phyloP scores from a whole-genome alignment of 495 filamentous ascomycete genomes.

The Xanthoparmelia taractica region DNA sequence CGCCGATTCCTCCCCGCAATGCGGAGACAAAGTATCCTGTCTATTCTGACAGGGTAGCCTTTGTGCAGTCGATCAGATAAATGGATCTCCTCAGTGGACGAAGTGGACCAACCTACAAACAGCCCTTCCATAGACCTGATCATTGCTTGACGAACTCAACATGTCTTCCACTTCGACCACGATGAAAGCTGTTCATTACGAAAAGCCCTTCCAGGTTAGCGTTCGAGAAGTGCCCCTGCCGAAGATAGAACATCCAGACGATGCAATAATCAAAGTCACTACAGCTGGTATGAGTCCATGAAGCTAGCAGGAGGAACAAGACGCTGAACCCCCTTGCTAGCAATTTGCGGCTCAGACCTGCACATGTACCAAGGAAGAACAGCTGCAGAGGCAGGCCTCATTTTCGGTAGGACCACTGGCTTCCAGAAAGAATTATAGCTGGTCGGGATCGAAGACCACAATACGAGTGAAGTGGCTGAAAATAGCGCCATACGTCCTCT shows the following conservation, averaged over 20 bases:
- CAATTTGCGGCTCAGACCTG: slow-evolving; percentile 46
- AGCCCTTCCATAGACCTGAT: neutral
- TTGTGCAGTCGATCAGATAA: neutral
- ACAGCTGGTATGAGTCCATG: slow-evolving; percentile 34
- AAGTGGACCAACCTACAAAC: no score
- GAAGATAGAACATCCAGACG: slow-evolving; percentile 46
- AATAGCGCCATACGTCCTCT: neutral
- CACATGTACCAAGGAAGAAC: slow-evolving; percentile 45
- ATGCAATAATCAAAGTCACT: slow-evolving; percentile 50
- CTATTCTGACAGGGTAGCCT: no score
- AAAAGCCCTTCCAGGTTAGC: slow-evolving; percentile 44
- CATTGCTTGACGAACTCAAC: neutral
- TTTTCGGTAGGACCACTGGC: slow-evolving; percentile 35
- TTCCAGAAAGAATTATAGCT: neutral
- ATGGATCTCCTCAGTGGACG: no score
- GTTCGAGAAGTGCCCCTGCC: slow-evolving; percentile 45
- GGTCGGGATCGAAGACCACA: neutral
- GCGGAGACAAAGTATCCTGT: slow-evolving; percentile 5
- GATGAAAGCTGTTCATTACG: slow-evolving; percentile 52
- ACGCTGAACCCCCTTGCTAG: slow-evolving; percentile 23
- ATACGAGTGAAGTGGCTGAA: neutral
- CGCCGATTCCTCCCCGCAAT: slow-evolving; percentile 17
- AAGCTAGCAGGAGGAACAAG: neutral
- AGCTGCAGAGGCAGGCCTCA: slow-evolving; percentile 44
- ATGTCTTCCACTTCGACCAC: slow-evolving; percentile 25